Percentiles rank a stretch among this genome's conserved stretches.
Evolutionary conservation across 495 filamentous ascomycete genomes (phyloP).

Genomic region (Parathielavia hyrcaniae): DNA sequence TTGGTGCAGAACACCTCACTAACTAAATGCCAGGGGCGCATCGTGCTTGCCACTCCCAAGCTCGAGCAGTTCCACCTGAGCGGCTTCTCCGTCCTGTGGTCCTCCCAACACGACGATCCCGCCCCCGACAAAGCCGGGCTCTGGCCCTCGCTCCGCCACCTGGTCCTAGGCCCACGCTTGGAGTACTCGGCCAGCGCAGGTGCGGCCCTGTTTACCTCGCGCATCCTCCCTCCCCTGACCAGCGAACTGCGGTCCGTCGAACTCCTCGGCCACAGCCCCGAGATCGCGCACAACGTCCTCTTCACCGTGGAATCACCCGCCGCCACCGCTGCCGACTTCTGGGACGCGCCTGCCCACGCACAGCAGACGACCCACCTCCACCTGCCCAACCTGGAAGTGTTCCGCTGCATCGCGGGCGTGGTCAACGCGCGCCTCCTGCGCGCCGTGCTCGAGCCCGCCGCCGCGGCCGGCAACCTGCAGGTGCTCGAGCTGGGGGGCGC

Average conservation of each 20-base stretch:
- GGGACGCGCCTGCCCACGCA: neutral
- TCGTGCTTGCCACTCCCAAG: conserved; percentile 10
- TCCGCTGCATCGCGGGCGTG: conserved; percentile 18
- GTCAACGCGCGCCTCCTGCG: conserved; percentile 7
- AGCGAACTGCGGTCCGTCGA: conserved; percentile 12
- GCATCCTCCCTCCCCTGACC: conserved; percentile 11
- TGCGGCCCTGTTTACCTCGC: neutral
- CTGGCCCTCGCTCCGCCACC: conserved; percentile 11
- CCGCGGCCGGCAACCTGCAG: conserved; percentile 14
- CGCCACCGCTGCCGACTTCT: neutral
- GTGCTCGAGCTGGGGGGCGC: conserved; percentile 20
- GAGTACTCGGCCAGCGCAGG: neutral
- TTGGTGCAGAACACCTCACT: neutral
- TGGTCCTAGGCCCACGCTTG: conserved; percentile 7
- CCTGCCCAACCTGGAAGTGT: conserved; percentile 22
- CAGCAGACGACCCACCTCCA: neutral
- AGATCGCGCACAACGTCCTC: conserved; percentile 4
- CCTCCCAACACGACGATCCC: neutral
- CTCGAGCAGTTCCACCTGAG: conserved; percentile 23
- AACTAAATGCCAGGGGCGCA: neutral
- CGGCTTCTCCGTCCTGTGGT: neutral
- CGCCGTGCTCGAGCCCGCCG: conserved; percentile 10
- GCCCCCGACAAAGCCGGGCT: neutral
- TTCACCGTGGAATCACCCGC: neutral
- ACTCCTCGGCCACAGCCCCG: neutral